Evolutionary conservation across 2,329 filamentous ascomycete species (phyloP).

Genomic region (Ramichloridium luteum): DNA sequence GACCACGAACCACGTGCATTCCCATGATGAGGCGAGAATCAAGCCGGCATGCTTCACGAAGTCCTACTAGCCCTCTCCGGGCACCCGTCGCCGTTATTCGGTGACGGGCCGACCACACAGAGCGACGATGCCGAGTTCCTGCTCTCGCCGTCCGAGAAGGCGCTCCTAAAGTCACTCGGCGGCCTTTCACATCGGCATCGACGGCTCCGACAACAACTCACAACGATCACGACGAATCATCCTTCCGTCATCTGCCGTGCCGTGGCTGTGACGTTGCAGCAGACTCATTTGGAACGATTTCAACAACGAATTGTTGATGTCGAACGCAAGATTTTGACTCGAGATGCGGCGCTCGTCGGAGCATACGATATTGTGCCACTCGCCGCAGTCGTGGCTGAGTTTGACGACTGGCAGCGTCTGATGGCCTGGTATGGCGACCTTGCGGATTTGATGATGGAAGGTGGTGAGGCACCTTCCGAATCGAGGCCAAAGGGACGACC

Average conservation of each 20-base stretch:
- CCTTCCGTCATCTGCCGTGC: slow-evolving; percentile 76
- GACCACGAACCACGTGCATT: neutral
- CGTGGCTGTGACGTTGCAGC: slow-evolving; percentile 64
- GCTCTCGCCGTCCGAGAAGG: slow-evolving; percentile 66
- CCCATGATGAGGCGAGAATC: too few relatives aligned
- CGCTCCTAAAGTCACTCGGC: slow-evolving; percentile 65
- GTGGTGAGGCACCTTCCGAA: slow-evolving; percentile 3
- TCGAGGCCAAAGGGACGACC: neutral
- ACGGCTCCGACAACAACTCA: slow-evolving; percentile 54
- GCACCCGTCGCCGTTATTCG: slow-evolving; percentile 79
- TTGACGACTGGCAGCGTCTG: slow-evolving; percentile 71
- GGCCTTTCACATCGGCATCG: slow-evolving; percentile 69
- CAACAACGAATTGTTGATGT: slow-evolving; percentile 75
- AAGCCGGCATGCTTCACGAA: slow-evolving; percentile 91
- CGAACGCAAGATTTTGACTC: slow-evolving; percentile 62
- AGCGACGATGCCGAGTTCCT: slow-evolving; percentile 30
- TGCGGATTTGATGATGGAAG: slow-evolving; percentile 52
- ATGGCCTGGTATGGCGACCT: slow-evolving; percentile 79
- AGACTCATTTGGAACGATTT: slow-evolving; percentile 65
- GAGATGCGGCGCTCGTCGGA: slow-evolving; percentile 69
- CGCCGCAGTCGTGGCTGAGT: slow-evolving; percentile 70
- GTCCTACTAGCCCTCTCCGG: slow-evolving; percentile 93
- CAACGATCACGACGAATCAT: slow-evolving; percentile 57
- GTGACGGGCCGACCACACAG: slow-evolving; percentile 25
- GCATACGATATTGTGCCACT: slow-evolving; percentile 89